phyloP scores from a whole-genome alignment of 23 red algal species.

The Chondrus crispus region DNA sequence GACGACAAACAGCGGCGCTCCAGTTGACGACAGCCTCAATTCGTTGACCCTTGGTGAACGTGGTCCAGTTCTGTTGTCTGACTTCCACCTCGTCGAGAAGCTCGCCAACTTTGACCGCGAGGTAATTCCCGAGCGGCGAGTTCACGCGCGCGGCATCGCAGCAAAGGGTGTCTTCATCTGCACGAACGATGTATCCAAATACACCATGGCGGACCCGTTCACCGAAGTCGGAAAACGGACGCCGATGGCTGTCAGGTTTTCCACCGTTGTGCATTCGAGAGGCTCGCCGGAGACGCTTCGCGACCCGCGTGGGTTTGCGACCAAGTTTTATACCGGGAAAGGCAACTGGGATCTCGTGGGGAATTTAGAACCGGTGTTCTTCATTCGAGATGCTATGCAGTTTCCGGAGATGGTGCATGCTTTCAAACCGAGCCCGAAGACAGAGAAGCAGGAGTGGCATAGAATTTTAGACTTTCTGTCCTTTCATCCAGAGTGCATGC shows the following conservation, averaged over 20 bases:
- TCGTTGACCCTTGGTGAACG: conserved; percentile 84
- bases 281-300: conserved; percentile 96
- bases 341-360: conserved; percentile 98
- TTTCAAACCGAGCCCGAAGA: conserved; percentile 91
- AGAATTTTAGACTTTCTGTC: conserved; percentile 92
- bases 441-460: conserved; percentile 90
- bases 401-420: conserved; percentile 98
- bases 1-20: conserved; percentile 91
- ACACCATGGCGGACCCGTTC: conserved; percentile 88
- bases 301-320: conserved; percentile 96
- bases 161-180: conserved; percentile 86
- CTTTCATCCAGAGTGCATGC: conserved; percentile 74
- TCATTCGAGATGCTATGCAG: conserved; percentile 93
- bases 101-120: conserved; percentile 97
- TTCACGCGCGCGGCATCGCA: conserved; percentile 86
- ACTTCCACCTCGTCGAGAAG: conserved; percentile 95
- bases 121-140: conserved; percentile 86
- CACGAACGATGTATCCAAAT: conserved; percentile 74
- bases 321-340: conserved; percentile 72
- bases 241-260: conserved; percentile 89
- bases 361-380: conserved; percentile 94
- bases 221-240: conserved; percentile 77
- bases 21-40: conserved; percentile 79
- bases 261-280: conserved; percentile 92
- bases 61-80: conserved; percentile 87